Evolutionary conservation across 2,329 filamentous ascomycete genomes (phyloP), one percentile per base, ranked within the genome.

Genomic region (Sclerotinia trifoliorum): DNA sequence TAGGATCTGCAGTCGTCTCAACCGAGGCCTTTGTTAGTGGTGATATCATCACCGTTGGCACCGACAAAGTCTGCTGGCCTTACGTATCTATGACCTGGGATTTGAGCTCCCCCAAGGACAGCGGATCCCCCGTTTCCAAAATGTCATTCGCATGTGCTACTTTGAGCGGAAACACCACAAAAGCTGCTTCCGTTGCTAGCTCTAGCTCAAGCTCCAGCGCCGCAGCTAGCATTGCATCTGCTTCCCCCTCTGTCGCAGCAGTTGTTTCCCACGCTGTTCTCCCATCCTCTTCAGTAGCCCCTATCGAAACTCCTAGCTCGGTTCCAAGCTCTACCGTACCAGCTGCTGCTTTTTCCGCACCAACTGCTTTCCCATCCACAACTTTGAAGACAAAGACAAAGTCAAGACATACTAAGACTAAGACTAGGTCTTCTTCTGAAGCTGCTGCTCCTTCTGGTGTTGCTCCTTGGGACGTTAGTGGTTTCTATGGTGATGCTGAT

Each of bases 41-140:
- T 51, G 86, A 89, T 73, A 87, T 88, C 81, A 85, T 84, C 44
- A 83, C 86, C 80, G 73, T 78, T n/a, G 84, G 86, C 5, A 66
- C 54, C 69, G 70, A 83, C 29, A 80, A 83, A 60, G 80, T 89
- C 73, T 88, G 86, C 80, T 89, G 85, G 85, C 85, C 85, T 35
- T 87, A 86, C 70, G 83, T 86, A 65, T 80, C 80, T 75, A 85
- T 86, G 83, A 79, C 79, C 46, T 87, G 85, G 85, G 77, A 79
- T 68, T 74, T 84, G 60, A 78, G 78, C 63, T 69, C 29, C 4
- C 44, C 55, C 4, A 60, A 60, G 5, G 71, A 63, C 72, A 79
- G 21, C 69, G 72, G 69, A 69, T 69, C 52, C 70, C 74, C 60
- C 70, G 70, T 66, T 7, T 60, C 64, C 68, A 80, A 82, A 73